Base-by-base conservation (phyloP, 768 basidiomycete genomes). In the Termitomyces sp. region DNA sequence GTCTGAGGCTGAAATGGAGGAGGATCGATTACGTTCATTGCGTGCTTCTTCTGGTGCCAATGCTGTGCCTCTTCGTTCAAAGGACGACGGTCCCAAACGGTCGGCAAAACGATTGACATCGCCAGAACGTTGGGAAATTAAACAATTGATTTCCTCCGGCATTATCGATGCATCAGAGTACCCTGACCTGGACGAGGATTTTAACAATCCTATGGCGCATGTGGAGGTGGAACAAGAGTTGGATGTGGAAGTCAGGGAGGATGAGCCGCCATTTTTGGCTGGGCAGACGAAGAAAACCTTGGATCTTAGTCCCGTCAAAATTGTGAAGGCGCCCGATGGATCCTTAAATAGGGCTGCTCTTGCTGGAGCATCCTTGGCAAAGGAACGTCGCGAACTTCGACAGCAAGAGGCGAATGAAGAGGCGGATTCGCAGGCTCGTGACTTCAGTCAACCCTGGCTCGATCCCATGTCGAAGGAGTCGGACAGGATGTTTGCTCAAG, bases 101-200 rank as follows among this genome's bases (percentile, higher is more conserved):
- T 91, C 89, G 2, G 93, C 94, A 0, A 95, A 94, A 68, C 84
- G 96, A 16, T 77, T 98, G 58, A 95, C 95, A 1, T 95, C 92
- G 7, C 97, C 97, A 1, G 97, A 99, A 72, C 86, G 97, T 32
- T 99, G 97, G 95, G 97, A 99, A 77, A 95, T 99, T 74, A 98
- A 98, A 73, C 97, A 98, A 71, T 84, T 99, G 58, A 97, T 98
- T 57, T 91, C 97, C 0, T 97, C 95, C 33, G 97, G 97, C 46
- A 91, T 87, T 16, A 83, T 98, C 56, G 87, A 88, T 63, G 89
- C 95, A 12, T 89, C 95, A 4, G 97, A 98, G 71, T 96, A 95
- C 67, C 95, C 94, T 2, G 92, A 96, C 33, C 77, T 97, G 54
- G 92, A 95, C 63, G 93, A 95, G 66, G 92, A 94, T 60, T 84